These are phyloP conservation scores for Phaeosphaeriaceae sp. DNA, from an alignment of 2,329 filamentous ascomycete species.

Conservation along the genomic window DNA sequence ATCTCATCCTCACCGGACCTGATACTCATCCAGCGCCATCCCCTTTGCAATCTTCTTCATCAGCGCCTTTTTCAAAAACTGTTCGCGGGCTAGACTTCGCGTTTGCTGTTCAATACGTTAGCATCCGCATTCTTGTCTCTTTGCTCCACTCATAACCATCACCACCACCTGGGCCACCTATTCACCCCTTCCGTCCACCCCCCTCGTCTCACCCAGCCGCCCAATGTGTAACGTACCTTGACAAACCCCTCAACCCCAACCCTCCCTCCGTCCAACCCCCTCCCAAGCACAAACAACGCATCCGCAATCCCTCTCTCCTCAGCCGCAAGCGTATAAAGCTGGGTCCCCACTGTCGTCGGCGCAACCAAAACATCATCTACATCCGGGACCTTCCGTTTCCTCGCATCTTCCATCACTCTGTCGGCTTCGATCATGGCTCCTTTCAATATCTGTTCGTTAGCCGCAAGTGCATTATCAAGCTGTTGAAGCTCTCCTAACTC, in stretches of 20 bases:
- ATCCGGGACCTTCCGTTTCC: slow-evolving; percentile 71
- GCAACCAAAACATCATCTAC: slow-evolving; percentile 94
- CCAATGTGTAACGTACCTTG: slow-evolving; percentile 59
- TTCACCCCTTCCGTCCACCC: too few relatives aligned
- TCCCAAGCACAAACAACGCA: slow-evolving; percentile 81
- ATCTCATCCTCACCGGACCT: slow-evolving; percentile 29
- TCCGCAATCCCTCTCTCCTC: slow-evolving; percentile 89
- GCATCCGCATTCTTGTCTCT: neutral
- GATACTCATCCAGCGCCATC: slow-evolving; percentile 68
- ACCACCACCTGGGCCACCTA: too few relatives aligned
- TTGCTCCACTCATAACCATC: too few relatives aligned
- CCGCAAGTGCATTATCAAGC: slow-evolving; percentile 73
- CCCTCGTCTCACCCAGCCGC: too few relatives aligned
- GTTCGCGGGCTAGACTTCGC: slow-evolving; percentile 75
- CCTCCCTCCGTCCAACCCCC: slow-evolving; percentile 75
- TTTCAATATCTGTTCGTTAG: slow-evolving; percentile 80
- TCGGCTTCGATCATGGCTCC: slow-evolving; percentile 82
- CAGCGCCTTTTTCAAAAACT: slow-evolving; percentile 83
- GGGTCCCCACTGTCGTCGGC: slow-evolving; percentile 89
- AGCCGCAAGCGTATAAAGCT: slow-evolving; percentile 86
- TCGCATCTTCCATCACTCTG: slow-evolving; percentile 74
- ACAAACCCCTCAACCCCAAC: slow-evolving; percentile 77
- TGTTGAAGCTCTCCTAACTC: slow-evolving; percentile 76
- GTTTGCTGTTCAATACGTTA: slow-evolving; percentile 57
- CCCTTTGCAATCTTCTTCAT: slow-evolving; percentile 78